Conservation (phyloP, 2,329 filamentous ascomycete genomes). For the Alternaria brassicae region DNA sequence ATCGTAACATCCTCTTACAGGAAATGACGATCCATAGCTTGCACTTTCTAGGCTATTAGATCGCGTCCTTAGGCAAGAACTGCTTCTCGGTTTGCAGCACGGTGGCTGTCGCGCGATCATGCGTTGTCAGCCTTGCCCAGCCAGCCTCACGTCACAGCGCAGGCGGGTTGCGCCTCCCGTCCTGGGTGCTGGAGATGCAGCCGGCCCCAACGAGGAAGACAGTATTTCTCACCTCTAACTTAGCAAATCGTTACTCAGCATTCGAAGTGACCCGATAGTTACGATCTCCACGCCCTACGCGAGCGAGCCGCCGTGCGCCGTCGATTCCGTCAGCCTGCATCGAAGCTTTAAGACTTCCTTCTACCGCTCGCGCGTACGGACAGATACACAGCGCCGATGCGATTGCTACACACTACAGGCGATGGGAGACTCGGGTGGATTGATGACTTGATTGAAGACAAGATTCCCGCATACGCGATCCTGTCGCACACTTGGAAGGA, state of each 20-base stretch:
- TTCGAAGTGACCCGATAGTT: constrained; percentile 4
- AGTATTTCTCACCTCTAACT: constrained; percentile 9
- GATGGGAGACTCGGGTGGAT: constrained; percentile 14
- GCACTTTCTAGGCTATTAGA: neutral
- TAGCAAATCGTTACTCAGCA: constrained; percentile 7
- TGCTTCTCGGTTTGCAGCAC: neutral
- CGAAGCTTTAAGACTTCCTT: constrained; percentile 5
- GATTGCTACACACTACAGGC: constrained; percentile 16
- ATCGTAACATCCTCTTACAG: neutral
- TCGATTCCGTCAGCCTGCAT: constrained; percentile 17
- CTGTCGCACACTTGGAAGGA: constrained; percentile 9
- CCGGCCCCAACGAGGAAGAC: constrained; percentile 7
- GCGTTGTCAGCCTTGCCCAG: constrained; percentile 15
- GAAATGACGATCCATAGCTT: neutral
- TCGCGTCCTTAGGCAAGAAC: constrained; percentile 1
- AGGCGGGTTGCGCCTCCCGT: constrained; percentile 16
- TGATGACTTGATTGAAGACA: neutral
- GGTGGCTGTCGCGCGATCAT: constrained; percentile 12
- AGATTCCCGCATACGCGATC: constrained; percentile 11
- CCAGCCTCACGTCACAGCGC: constrained; percentile 17
- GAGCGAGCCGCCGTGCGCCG: constrained; percentile 10
- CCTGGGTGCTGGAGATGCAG: constrained; percentile 9
- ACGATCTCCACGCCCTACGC: neutral
- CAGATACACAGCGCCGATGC: constrained; percentile 12
- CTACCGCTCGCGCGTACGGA: constrained; percentile 12